A percentile compares a stretch with the other conserved stretches of the same genome.
Conservation (phyloP, 768 basidiomycete genomes). For the Lactarius akahatsu region DNA sequence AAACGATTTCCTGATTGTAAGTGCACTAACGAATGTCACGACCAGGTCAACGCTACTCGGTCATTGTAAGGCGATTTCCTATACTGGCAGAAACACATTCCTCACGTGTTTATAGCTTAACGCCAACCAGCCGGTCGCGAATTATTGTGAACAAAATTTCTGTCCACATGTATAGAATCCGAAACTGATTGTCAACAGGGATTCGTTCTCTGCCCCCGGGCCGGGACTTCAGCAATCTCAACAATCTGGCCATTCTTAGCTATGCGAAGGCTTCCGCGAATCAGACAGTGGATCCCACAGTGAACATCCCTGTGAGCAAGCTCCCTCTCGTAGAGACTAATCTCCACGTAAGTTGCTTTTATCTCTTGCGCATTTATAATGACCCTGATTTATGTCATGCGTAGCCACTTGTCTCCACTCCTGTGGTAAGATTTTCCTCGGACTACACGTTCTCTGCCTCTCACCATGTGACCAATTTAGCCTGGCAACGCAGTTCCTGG, state of each 20-base stretch:
- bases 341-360: background rate
- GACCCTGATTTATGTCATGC: background rate
- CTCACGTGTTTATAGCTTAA: constrained; percentile 31
- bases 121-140: constrained; percentile 33
- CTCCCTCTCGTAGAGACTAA: constrained; percentile 24
- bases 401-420: constrained; percentile 22
- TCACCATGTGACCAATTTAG: constrained; percentile 15
- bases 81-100: background rate
- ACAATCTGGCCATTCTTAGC: constrained; percentile 42
- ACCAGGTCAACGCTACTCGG: constrained; percentile 2
- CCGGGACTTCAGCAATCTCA: constrained; percentile 33
- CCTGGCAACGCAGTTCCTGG: constrained; percentile 31
- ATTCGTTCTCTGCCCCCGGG: constrained; percentile 33
- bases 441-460: background rate
- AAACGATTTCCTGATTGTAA: constrained; percentile 1
- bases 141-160: constrained; percentile 41
- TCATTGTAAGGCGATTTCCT: constrained; percentile 23
- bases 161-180: background rate
- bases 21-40: background rate
- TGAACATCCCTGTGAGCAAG: constrained; percentile 1
- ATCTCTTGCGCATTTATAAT: background rate
- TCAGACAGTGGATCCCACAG: constrained; percentile 33
- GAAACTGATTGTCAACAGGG: constrained; percentile 5
- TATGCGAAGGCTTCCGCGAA: constrained; percentile 39
- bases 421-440: constrained; percentile 14